Conservation (phyloP, 139 green algal genomes). For the Chlamydomonas applanata region DNA sequence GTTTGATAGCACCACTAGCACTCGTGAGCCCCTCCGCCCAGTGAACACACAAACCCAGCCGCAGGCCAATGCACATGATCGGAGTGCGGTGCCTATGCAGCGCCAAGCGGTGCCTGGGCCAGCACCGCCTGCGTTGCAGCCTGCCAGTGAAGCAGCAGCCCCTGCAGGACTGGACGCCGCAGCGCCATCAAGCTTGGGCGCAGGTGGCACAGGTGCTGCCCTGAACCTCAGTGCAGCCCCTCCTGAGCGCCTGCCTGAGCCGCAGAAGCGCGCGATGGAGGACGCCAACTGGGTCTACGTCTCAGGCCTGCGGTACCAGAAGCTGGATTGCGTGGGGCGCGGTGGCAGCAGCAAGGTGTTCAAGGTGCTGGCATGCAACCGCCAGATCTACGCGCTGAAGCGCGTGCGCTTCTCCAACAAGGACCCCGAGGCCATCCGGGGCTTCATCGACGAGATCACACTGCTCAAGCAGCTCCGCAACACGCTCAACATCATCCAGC, state of each 20-base stretch:
- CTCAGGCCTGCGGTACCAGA: slow-evolving; percentile 79
- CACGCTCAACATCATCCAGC: slow-evolving; percentile 93
- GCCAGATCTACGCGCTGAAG: slow-evolving; percentile 94
- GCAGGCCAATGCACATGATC: not conserved
- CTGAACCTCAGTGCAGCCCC: slow-evolving; percentile 7
- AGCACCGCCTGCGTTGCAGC: not conserved
- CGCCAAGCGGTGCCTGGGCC: not conserved
- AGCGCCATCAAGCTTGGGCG: slow-evolving; percentile 8
- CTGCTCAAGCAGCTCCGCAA: slow-evolving; percentile 80
- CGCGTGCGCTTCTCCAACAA: slow-evolving; percentile 72
- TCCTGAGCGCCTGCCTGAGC: slow-evolving; percentile 33
- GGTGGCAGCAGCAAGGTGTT: slow-evolving; percentile 94
- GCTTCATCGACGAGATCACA: slow-evolving; percentile 94
- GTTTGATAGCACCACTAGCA: not conserved
- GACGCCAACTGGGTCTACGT: slow-evolving; percentile 83
- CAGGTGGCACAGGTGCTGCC: slow-evolving; percentile 1
- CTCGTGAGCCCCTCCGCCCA: too few species aligned
- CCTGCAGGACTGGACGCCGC: not conserved
- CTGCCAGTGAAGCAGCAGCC: slow-evolving; percentile 22
- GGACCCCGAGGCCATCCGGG: slow-evolving; percentile 49
- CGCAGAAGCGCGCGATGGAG: slow-evolving; percentile 51
- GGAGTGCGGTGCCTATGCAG: not conserved
- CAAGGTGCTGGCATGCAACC: slow-evolving; percentile 89
- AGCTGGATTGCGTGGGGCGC: slow-evolving; percentile 90
- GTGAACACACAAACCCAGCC: too few species aligned